Evolutionary conservation across 2,329 filamentous ascomycete genomes (phyloP), one percentile per base, ranked within the genome.

Genomic region (Cercospora berteroae): DNA sequence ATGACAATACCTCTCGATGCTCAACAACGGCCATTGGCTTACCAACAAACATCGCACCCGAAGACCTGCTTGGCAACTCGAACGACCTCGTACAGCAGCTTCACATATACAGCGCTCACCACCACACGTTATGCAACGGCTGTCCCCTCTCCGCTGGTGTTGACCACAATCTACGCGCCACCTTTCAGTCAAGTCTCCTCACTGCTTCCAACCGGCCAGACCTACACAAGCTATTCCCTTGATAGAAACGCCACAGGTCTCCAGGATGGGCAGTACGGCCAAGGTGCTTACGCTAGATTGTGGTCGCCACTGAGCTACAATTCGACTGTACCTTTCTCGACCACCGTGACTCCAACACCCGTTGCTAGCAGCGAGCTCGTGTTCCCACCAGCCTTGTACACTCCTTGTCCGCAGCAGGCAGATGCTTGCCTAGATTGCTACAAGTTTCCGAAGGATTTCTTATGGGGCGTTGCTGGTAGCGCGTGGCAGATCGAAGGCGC

Each of bases 401-500:
- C 74, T 73, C 42, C 77, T 78, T 67, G 74, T 74, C 6, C 75
- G 74, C 1, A 56, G 72, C 25, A 66, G 70, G 48, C 16, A 66
- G 18, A 77, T 76, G 68, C 78, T 76, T 42, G 72, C 61, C 69
- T 75, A 3, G 69, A 74, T 23, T 76, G 72, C 48, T 77, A 73
- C 69, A 71, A 73, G 12, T 73, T 78, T 23, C 77, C 76, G 0
- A 69, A 71, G 20, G 71, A 75, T 60, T 78, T 78, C 64, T 64
- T 69, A 10, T 78, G 75, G 73, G 76, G 76, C 9, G 74, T 77
- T 10, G 80, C 77, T 12, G 72, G 73, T 25, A 72, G 75, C 31
- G 76, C 77, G 2, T 77, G 70, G 62, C 77, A 79, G 63, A 72
- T 78, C 39, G 77, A 79, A 64, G 77, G 76, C 18, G 75, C 73